These are phyloP conservation scores for Brettanomyces nanus DNA, from an alignment of 805 yeast genomes.

Conservation along the genomic window DNA sequence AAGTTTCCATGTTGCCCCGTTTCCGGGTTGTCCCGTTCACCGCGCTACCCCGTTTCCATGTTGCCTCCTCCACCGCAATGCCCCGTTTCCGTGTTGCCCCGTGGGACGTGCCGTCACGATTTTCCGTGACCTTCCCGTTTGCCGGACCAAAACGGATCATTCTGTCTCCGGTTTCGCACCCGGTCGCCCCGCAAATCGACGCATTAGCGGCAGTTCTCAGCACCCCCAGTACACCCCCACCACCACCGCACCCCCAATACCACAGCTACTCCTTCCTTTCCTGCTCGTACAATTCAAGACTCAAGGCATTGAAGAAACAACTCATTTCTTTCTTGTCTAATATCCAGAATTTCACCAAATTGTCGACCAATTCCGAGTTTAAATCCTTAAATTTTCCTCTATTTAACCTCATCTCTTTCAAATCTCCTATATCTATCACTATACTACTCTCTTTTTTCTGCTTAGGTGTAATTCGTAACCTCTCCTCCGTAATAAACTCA, in stretches of 20 bases:
- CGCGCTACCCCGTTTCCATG: no score
- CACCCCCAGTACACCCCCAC: neutral
- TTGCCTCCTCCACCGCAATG: no score
- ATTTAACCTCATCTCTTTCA: conserved; percentile 27
- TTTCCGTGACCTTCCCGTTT: no score
- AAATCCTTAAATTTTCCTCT: conserved; percentile 50
- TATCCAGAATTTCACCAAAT: conserved; percentile 59
- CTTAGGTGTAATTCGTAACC: conserved; percentile 48
- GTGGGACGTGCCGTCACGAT: no score
- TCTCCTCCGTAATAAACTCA: conserved; percentile 52
- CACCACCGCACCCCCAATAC: neutral
- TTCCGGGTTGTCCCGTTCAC: no score
- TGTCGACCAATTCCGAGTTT: conserved; percentile 29
- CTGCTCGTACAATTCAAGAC: conserved; percentile 52
- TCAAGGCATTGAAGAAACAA: conserved; percentile 70
- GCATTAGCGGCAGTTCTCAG: no score
- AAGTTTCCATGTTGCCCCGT: no score
- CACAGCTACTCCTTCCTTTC: neutral
- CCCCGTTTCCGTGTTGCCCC: no score
- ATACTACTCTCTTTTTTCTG: conserved; percentile 21
- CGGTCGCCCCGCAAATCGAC: no score
- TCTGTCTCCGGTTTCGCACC: no score
- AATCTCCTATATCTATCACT: conserved; percentile 13
- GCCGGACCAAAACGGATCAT: no score
- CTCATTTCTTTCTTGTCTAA: conserved; percentile 62